Percentiles rank a stretch among this genome's conserved stretches.
Evolutionary conservation across 495 filamentous ascomycete species (phyloP).

Genomic region (Hyaloscypha hepaticicola): DNA sequence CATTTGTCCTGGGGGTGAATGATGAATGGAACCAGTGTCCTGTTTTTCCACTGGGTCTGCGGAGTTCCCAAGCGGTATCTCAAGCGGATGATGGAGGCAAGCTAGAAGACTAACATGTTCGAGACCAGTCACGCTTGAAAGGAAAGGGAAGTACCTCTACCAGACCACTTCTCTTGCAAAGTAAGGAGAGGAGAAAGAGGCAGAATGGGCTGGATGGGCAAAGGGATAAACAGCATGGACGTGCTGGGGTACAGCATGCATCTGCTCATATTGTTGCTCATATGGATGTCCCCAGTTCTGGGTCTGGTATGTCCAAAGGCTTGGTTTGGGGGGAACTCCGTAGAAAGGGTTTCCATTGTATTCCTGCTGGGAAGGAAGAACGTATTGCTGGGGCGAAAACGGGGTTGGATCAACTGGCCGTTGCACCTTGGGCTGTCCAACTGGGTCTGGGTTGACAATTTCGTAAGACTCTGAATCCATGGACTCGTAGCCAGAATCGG

Average conservation of each 20-base stretch:
- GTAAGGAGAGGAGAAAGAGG: constrained; percentile 18
- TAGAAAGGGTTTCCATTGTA: constrained; percentile 17
- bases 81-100: constrained; percentile 14
- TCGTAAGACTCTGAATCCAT: constrained; percentile 5
- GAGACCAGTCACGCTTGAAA: constrained; percentile 8
- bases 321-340: constrained; percentile 18
- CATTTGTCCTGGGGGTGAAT: constrained; percentile 2
- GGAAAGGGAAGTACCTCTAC: constrained; percentile 8
- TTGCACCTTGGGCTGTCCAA: not conserved
- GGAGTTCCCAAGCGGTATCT: no score
- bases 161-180: constrained; percentile 5
- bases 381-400: constrained; percentile 21
- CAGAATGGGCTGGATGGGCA: constrained; percentile 14
- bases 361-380: constrained; percentile 26
- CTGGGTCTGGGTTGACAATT: not conserved
- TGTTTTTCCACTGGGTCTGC: constrained; percentile 24
- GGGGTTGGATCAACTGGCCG: constrained; percentile 9
- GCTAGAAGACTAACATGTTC: constrained; percentile 8
- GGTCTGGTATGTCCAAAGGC: constrained; percentile 14
- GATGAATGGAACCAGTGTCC: constrained; percentile 17
- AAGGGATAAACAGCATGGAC: constrained; percentile 13
- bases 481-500: constrained; percentile 16
- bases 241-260: constrained; percentile 14
- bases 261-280: constrained; percentile 25
- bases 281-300: constrained; percentile 19